Base-by-base conservation (phyloP, 139 green algal genomes). In the Closterium sp. region DNA sequence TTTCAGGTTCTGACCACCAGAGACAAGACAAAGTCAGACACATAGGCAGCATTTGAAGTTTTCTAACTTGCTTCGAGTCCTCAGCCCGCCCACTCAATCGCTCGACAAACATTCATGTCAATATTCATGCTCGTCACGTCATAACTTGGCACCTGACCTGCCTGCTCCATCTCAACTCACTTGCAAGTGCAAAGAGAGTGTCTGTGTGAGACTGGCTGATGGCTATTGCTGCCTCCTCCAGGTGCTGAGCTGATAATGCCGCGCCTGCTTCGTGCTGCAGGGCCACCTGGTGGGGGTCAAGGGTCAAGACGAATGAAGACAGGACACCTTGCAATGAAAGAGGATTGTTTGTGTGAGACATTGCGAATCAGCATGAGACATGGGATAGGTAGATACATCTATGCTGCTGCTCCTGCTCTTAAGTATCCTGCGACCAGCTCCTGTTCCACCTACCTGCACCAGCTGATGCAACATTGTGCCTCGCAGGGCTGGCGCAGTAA, bases 391-490 rank as follows among this genome's bases (percentile, higher is more conserved):
- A 9, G n/a, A n/a, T n/a, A n/a, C n/a, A n/a, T n/a, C n/a, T n/a
- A n/a, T 50, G 38, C 38, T 50, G 38, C 38, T 27, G 89, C 11
- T 28, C 87, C 38, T 92, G 22, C 27, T 89, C 86, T 50, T 17
- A 13, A 89, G 38, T 89, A 31, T 7, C 22, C n/a, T 91, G 10
- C n/a, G n/a, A n/a, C n/a, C n/a, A n/a, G n/a, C n/a, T n/a, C 27
- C n/a, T 91, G 88, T 85, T 27, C 87, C 45, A 34, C n/a, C 10
- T 91, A 94, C 92, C 92, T 95, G 92, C 31, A 95, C 94, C 11
- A 95, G 92, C 86, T 94, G 31, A 34, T 95, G 92, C 21, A 94
- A 32, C 85, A 95, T 88, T 24, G 92, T 95, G 17, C 92, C 92
- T 30, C 29, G 29, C 22, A 95, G 85, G 4, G 92, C 92, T 29